These are phyloP conservation scores for Acacia pycnantha DNA, from an alignment of 331 rosid genomes.

Conservation along the genomic window DNA sequence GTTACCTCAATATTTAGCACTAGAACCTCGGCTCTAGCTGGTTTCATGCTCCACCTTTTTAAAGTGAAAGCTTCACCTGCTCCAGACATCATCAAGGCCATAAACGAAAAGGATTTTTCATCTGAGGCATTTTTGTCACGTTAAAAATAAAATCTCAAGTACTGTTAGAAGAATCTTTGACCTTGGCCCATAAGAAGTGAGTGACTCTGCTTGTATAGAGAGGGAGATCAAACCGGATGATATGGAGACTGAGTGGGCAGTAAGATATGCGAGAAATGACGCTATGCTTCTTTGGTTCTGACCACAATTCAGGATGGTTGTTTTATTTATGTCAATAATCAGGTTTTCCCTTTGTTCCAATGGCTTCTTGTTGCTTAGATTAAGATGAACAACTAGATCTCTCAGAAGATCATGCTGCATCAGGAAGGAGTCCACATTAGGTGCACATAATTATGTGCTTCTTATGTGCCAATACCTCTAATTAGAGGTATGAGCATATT, in stretches of 20 bases:
- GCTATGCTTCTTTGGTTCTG: conserved; percentile 29
- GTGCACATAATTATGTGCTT: too few relatives aligned
- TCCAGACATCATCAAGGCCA: conserved; percentile 24
- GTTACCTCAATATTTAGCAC: conserved; percentile 50
- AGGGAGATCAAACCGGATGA: conserved; percentile 56
- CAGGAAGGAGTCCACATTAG: too few relatives aligned
- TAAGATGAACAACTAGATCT: conserved; percentile 58
- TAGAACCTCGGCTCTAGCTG: conserved; percentile 50
- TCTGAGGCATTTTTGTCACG: background rate
- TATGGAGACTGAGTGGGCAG: conserved; percentile 56
- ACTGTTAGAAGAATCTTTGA: background rate
- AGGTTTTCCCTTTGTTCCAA: conserved; percentile 46
- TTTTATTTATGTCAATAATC: conserved; percentile 43
- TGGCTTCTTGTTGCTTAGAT: conserved; percentile 29
- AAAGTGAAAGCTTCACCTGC: conserved; percentile 55
- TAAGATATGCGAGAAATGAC: conserved; percentile 17
- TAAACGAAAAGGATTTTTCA: background rate
- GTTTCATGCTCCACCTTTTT: conserved; percentile 52
- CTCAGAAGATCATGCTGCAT: conserved; percentile 64
- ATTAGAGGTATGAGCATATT: too few relatives aligned
- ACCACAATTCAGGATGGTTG: conserved; percentile 58
- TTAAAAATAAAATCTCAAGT: background rate
- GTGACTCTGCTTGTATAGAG: background rate
- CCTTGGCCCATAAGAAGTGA: too few relatives aligned
- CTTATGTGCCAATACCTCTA: too few relatives aligned